These are phyloP conservation scores for Schizosaccharomyces osmophilus DNA, from an alignment of 805 yeast genomes.

Conservation along the genomic window DNA sequence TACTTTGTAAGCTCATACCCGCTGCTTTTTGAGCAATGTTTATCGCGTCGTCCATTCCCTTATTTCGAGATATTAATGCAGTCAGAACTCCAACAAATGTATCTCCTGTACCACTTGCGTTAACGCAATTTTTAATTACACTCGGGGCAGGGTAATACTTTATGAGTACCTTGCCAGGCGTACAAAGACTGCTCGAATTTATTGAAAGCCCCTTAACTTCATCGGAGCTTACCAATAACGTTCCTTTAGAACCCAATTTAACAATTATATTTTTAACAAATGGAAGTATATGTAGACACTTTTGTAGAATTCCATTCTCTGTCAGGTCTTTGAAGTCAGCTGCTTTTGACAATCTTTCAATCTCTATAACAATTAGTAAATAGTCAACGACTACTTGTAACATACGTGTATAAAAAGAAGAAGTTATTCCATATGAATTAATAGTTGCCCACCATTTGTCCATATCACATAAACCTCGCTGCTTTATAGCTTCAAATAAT, in stretches of 20 bases:
- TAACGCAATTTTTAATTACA: not conserved
- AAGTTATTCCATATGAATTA: constrained; percentile 25
- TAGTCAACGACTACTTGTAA: not conserved
- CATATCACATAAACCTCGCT: constrained; percentile 8
- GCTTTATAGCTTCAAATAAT: constrained; percentile 27
- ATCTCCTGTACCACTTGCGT: constrained; percentile 1
- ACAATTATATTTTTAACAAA: constrained; percentile 40
- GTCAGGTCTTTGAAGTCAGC: not conserved
- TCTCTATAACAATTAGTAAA: not conserved
- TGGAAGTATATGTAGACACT: constrained; percentile 38
- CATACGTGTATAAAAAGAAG: not conserved
- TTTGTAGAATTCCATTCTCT: not conserved
- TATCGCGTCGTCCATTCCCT: constrained; percentile 9
- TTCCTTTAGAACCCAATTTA: constrained; percentile 46
- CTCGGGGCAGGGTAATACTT: not conserved
- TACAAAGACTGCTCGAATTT: not conserved
- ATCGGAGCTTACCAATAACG: constrained; percentile 13
- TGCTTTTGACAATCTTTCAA: not conserved
- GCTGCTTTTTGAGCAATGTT: constrained; percentile 18
- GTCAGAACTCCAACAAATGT: not conserved
- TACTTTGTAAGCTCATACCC: constrained; percentile 13
- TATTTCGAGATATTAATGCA: not conserved
- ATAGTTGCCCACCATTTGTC: constrained; percentile 48
- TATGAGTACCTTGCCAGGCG: not conserved
- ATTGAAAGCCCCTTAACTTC: not conserved